These are phyloP conservation scores for Naegleria fowleri DNA, from an alignment of 208 protist species.

Conservation along the genomic window DNA sequence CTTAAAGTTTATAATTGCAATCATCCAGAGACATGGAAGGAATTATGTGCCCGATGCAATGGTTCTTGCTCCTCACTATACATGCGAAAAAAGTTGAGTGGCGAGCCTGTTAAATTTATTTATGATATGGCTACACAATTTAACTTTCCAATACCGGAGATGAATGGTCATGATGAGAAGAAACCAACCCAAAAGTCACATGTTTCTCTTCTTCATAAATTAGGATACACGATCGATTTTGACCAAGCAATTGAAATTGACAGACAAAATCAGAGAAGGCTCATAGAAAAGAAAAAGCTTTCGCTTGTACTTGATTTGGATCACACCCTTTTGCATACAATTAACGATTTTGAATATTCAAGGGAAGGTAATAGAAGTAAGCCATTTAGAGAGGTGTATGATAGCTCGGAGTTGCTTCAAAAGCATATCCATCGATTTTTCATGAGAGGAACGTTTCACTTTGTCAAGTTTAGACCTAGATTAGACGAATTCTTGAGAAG, in stretches of 20 bases:
- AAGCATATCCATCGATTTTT: slow-evolving; percentile 20
- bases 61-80: not conserved
- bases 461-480: slow-evolving; percentile 44
- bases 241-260: not conserved
- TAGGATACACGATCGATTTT: not conserved
- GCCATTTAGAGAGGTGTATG: slow-evolving; percentile 25
- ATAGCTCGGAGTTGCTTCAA: slow-evolving; percentile 2
- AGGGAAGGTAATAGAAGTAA: not conserved
- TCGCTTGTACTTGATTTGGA: slow-evolving; percentile 49
- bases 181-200: not conserved
- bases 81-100: not conserved
- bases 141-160: not conserved
- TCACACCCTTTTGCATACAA: slow-evolving; percentile 50
- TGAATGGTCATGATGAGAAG: not conserved
- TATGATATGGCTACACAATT: not conserved
- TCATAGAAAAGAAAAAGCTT: slow-evolving; percentile 39
- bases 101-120: not conserved
- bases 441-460: not conserved
- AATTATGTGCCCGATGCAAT: not conserved
- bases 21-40: not conserved
- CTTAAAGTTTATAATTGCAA: not conserved
- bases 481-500: slow-evolving; percentile 43
- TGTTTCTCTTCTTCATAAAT: not conserved
- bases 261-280: not conserved
- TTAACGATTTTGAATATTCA: slow-evolving; percentile 22